phyloP scores from a whole-genome alignment of 1,284 basidiomycete species.

The Malassezia japonica region DNA sequence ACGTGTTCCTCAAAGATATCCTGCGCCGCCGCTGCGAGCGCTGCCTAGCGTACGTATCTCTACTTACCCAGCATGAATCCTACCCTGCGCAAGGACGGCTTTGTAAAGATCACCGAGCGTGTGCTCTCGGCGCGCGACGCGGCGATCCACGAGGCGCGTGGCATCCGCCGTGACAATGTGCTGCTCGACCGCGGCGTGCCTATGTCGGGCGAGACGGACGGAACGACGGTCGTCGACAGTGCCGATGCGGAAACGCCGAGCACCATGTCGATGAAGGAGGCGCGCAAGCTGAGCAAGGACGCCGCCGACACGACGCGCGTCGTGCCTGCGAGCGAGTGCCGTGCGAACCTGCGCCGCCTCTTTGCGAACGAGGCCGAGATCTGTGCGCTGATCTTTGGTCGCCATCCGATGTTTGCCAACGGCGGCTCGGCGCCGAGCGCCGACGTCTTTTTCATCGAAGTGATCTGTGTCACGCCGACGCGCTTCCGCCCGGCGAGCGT shows the following conservation, averaged over 20 bases:
- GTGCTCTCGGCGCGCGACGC: slow-evolving; percentile 75
- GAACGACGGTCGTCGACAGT: slow-evolving; percentile 13
- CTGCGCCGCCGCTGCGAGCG: slow-evolving; percentile 60
- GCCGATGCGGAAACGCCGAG: slow-evolving; percentile 51
- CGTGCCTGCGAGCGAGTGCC: slow-evolving; percentile 79
- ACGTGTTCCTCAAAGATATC: slow-evolving; percentile 68
- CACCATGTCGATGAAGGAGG: slow-evolving; percentile 49
- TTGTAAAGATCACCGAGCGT: slow-evolving; percentile 88
- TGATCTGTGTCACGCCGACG: slow-evolving; percentile 80
- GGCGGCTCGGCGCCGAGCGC: slow-evolving; percentile 57
- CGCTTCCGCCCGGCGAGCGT: slow-evolving; percentile 88
- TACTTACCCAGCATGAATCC: slow-evolving; percentile 61
- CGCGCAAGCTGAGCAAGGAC: slow-evolving; percentile 32
- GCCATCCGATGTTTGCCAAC: slow-evolving; percentile 68
- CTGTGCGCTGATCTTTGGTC: slow-evolving; percentile 79
- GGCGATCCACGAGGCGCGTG: slow-evolving; percentile 55
- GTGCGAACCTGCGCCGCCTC: slow-evolving; percentile 78
- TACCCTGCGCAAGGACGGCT: slow-evolving; percentile 84
- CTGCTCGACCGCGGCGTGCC: slow-evolving; percentile 5
- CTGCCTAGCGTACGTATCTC: slow-evolving; percentile 66
- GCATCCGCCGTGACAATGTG: slow-evolving; percentile 50
- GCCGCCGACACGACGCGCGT: slow-evolving; percentile 61
- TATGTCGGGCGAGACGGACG: not conserved
- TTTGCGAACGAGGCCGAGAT: slow-evolving; percentile 75
- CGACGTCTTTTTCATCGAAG: slow-evolving; percentile 96